Evolutionary conservation across 176 grass and related monocot genomes (phyloP), one percentile per base, ranked within the genome.

Genomic region (Carex scoparia): DNA sequence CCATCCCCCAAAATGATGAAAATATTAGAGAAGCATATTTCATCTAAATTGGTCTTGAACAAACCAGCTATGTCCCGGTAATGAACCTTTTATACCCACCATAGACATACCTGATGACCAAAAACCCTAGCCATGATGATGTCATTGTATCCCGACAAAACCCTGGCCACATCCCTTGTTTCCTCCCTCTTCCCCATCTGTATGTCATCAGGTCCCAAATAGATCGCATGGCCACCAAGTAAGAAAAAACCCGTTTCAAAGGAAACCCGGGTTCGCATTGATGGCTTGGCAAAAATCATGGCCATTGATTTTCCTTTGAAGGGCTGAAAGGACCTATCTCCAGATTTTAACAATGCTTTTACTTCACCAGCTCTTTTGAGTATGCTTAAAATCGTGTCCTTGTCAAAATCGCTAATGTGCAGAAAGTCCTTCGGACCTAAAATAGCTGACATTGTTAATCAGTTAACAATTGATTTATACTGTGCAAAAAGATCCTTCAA

Each of bases 171-270:
- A 89, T 99, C 96, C 61, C 93, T 87, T 35, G 96, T 99, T 65
- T 99, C 96, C 70, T 99, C 96, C 61, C 93, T 90, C 90, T 99
- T 95, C 33, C 96, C 96, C 96, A 99, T 99, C 71, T 95, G 96
- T 79, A 99, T 99, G 87, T 99, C 96, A 84, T 95, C 90, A 61
- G 93, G 96, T 14, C 96, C 93, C 81, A 99, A 79, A 76, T 95
- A 99, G 81, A 99, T 70, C 15, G 93, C 96, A 92, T 95, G 96
- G 7, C 96, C 96, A 19, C 96, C 96, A 79, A 99, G 93, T 82
- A 95, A 89, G 72, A 94, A 94, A 67, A 99, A 99, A 68, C 96
- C 96, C 10, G 96, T 92, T 82, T 99, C 96, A 69, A 99, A 99
- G 73, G 96, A 99, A 76, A 99, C 96, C 88, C 93, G 90, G 68